Evolutionary conservation across 352 stramenopile genomes (phyloP), one percentile per base, ranked within the genome.

Genomic region (Phytopythium chamaehyphon): DNA sequence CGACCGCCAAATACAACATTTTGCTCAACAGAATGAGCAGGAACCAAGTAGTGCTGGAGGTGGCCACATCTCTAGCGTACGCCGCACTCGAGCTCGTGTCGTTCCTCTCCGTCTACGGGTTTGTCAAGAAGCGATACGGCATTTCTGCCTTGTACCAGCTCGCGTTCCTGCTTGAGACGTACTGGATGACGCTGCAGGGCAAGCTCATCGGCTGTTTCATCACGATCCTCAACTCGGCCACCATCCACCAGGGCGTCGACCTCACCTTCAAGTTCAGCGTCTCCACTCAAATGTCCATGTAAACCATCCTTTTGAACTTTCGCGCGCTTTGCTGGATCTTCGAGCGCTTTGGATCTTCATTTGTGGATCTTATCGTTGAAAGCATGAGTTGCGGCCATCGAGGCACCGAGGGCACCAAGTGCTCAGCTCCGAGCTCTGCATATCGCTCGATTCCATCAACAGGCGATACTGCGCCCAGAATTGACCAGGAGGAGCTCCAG

Each of bases 151-250:
- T 69, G 16, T 56, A 66, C 21, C 47, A 61, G 48, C 57, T 73
- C 31, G 61, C 47, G 14, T 73, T 73, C 40, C 53, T 73, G 54
- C 61, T 74, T 16, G 61, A 71, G 44, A 57, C 47, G 18, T 65
- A 71, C 48, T 52, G 50, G 7, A 51, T 59, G 43, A 55, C 38
- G 9, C 37, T 64, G n/a, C 60, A 64, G 22, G 56, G 45, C 15
- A 64, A 67, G 31, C 51, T 64, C 21, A 49, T 67, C n/a, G 54
- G 28, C 3, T 51, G 40, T 35, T 55, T 65, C 58, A 54, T 58
- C 49, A 54, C 18, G 3, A 58, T 62, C 33, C 38, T 62, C 9
- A 62, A 62, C 21, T 57, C 49, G 15, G 40, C 48, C 2, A 51
- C 55, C 8, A 44, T 62, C 19, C 55, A 57, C 26, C 49, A 62